Conservation (phyloP, 306 rosid species). For the Ormosia emarginata region DNA sequence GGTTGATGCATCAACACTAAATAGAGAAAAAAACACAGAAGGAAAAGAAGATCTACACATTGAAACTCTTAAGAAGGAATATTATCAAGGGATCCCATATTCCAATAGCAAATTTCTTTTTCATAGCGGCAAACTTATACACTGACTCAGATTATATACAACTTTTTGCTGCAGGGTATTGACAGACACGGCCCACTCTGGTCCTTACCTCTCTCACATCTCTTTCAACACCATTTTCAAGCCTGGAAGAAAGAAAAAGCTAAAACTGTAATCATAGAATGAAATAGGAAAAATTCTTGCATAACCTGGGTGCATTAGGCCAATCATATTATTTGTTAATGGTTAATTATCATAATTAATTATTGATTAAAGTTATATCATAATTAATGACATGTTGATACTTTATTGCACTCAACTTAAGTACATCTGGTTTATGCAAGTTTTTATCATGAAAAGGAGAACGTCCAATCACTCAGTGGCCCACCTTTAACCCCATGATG, state of each 20-base stretch:
- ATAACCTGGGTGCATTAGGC: no score
- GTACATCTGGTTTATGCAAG: no score
- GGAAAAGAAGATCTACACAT: slow-evolving; percentile 12
- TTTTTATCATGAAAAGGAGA: neutral
- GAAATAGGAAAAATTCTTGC: no score
- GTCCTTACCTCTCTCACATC: slow-evolving; percentile 38
- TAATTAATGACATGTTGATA: no score
- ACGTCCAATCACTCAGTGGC: slow-evolving; percentile 24
- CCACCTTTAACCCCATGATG: slow-evolving; percentile 12
- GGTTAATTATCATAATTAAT: no score
- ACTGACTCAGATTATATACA: slow-evolving; percentile 23
- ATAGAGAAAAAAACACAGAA: slow-evolving; percentile 16
- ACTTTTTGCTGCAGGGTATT: neutral
- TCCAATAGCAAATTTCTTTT: slow-evolving; percentile 25
- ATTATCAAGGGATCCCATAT: slow-evolving; percentile 23
- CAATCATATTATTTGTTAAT: no score
- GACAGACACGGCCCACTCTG: slow-evolving; percentile 20
- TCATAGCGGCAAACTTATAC: slow-evolving; percentile 7
- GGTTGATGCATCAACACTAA: slow-evolving; percentile 6
- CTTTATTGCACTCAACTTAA: no score
- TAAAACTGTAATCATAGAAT: neutral
- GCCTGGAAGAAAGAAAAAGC: slow-evolving; percentile 41
- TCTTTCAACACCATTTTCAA: slow-evolving; percentile 37
- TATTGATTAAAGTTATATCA: no score
- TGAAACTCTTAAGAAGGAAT: slow-evolving; percentile 27